Percentiles rank a stretch among this genome's conserved stretches.
Conservation (phyloP, 495 filamentous ascomycete genomes). For the Penicillium maclennaniae region DNA sequence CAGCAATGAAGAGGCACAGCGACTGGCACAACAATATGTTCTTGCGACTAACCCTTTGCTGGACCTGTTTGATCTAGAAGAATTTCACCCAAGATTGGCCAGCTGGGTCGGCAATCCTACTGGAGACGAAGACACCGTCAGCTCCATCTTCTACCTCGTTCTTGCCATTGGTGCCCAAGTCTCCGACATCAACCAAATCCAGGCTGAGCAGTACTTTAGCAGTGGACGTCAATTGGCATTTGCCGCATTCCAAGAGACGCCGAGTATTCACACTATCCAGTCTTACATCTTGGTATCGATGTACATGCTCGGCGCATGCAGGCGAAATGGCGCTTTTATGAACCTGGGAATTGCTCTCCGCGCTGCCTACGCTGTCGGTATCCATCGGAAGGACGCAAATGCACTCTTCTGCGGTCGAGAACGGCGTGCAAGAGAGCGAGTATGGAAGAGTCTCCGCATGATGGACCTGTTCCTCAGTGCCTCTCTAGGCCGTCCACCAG, state of each 20-base stretch:
- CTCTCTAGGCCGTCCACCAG: conserved; percentile 57
- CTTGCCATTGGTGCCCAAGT: conserved; percentile 59
- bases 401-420: conserved; percentile 50
- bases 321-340: conserved; percentile 60
- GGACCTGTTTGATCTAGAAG: conserved; percentile 37
- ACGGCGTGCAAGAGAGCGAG: conserved; percentile 49
- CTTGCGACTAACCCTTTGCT: conserved; percentile 41
- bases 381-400: conserved; percentile 60
- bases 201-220: conserved; percentile 51
- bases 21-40: conserved; percentile 35
- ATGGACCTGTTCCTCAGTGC: conserved; percentile 58
- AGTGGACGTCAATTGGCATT: conserved; percentile 54
- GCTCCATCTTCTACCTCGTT: conserved; percentile 56
- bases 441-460: conserved; percentile 60
- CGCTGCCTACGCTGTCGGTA: conserved; percentile 56
- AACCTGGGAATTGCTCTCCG: conserved; percentile 51
- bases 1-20: conserved; percentile 35
- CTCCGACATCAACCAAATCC: conserved; percentile 39
- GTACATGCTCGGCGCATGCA: conserved; percentile 58
- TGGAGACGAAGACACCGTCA: conserved; percentile 42
- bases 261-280: conserved; percentile 55
- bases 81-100: conserved; percentile 33
- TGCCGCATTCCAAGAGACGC: conserved; percentile 51
- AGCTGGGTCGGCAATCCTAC: conserved; percentile 42
- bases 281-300: conserved; percentile 56